Evolutionary conservation across 2,329 filamentous ascomycete genomes (phyloP), one percentile per base, ranked within the genome.

Genomic region (Fusarium nematophilum): DNA sequence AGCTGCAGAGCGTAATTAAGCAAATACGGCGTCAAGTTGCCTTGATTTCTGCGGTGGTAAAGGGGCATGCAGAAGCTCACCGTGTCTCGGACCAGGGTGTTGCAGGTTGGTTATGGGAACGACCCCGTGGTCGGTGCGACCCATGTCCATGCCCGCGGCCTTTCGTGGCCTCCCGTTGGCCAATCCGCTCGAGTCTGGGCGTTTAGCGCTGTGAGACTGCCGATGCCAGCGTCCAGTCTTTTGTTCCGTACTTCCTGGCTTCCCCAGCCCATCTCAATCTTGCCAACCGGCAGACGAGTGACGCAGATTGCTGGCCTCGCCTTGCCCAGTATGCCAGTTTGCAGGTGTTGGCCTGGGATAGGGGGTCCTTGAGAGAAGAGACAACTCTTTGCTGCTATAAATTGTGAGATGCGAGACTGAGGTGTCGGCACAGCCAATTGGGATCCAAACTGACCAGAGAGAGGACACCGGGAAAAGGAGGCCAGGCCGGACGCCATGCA

Each of bases 41-140:
- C n/a, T n/a, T n/a, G n/a, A n/a, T 54, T 63, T 59, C 66, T 70
- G 67, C 67, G 59, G 58, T 64, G 56, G 48, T 67, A 62, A 70
- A 70, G 68, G 68, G 68, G 68, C 42, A 68, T 64, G 67, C 67
- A 69, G 56, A 52, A 62, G 63, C 57, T 67, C 61, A 66, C 67
- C 43, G 52, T 66, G 63, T 61, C 62, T 62, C 15, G 55, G 53
- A 66, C 64, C 37, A 48, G 66, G 66, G 57, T 67, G 26, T 55
- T 60, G 59, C 47, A 52, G 45, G 57, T 53, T 51, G 60, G 46
- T 39, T 57, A 46, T 34, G 43, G 48, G 45, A 69, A 55, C 64
- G 62, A 68, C 66, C 62, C 59, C 49, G 31, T 69, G 62, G 66
- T 65, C 62, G 64, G 66, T 69, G 66, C 60, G 59, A 66, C 47